Base-by-base conservation (phyloP, 768 basidiomycete species). In the Kwoniella shandongensis region DNA sequence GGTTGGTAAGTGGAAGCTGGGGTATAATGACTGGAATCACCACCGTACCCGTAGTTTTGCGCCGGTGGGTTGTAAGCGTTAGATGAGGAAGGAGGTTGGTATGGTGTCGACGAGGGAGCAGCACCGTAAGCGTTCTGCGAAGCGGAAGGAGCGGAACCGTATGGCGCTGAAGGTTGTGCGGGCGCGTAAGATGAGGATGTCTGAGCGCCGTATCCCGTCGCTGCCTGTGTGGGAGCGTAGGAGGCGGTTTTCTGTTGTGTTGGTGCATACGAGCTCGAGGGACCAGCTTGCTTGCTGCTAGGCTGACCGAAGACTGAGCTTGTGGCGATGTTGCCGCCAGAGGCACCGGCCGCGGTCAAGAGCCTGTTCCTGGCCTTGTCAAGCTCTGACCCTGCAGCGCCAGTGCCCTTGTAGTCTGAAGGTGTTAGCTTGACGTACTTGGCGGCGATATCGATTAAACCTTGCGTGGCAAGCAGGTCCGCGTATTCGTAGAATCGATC, bases 401-500 rank as follows among this genome's bases (percentile, higher is more conserved):
- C 78, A 2, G 83, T 80, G 4, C 87, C 87, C 44, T 83, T 82
- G 77, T 96, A 98, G 48, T 84, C 86, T 11, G 78, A 65, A 0
- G 96, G 96, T 0, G 86, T 90, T 64, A 89, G 78, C 67, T 84
- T 83, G 74, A 96, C 78, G 76, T 90, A 94, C 39, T 81, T 80
- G 22, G 86, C 82, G 0, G 92, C 93, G 53, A 92, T 86, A 65
- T 85, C 83, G 46, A 92, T 79, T 18, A 93, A 81, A n/a, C 93
- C 93, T 72, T 98, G 94, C 0, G 86, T 83, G 5, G 88, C 88
- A 23, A 99, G 81, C 49, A 97, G 79, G 62, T 96, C 90, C 2
- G 94, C 91, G 67, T 98, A 99, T 76, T 98, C 96, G 69, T 89
- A 85, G 80, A 96, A 98, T 13, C 87, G 83, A 70, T 97, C 92